Conservation (phyloP, 2,329 filamentous ascomycete genomes). For the Aspergillus versicolor region DNA sequence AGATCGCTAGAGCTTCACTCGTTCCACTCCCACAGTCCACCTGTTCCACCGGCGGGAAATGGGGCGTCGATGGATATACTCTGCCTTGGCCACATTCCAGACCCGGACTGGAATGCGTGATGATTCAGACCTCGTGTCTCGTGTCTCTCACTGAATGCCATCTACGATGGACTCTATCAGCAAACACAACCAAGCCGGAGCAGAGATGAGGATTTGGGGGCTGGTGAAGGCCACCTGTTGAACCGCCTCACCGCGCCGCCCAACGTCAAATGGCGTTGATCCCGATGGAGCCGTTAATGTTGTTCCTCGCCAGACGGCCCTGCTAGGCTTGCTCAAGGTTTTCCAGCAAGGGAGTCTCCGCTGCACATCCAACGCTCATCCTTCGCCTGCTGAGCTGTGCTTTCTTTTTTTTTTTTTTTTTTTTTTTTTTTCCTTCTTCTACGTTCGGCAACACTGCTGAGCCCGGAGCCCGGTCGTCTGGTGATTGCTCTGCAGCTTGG, state of each 20-base stretch:
- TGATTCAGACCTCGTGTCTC: not conserved
- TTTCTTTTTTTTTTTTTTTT: not conserved
- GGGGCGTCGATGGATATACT: not conserved
- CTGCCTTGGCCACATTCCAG: not conserved
- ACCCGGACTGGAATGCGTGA: not conserved
- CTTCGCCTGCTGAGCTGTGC: not conserved
- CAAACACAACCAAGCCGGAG: not conserved
- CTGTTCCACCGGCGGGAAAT: constrained; percentile 1
- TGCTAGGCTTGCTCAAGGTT: not conserved
- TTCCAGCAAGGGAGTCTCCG: constrained; percentile 1
- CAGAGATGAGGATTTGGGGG: not conserved
- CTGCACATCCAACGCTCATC: not conserved
- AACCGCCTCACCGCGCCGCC: constrained; percentile 23
- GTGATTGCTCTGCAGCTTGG: not conserved
- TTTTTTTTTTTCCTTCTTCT: not conserved
- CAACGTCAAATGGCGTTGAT: constrained; percentile 19
- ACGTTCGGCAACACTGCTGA: not conserved
- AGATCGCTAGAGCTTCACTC: not conserved
- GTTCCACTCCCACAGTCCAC: not conserved
- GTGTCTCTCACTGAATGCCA: not conserved
- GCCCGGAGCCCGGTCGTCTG: not conserved
- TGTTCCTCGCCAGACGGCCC: not conserved
- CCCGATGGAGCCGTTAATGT: constrained; percentile 16
- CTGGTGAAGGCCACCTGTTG: constrained; percentile 2
- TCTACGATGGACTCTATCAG: not conserved